Evolutionary conservation across 2,329 filamentous ascomycete species (phyloP), one percentile per base, ranked within the genome.

Genomic region (Metarhizium brunneum): DNA sequence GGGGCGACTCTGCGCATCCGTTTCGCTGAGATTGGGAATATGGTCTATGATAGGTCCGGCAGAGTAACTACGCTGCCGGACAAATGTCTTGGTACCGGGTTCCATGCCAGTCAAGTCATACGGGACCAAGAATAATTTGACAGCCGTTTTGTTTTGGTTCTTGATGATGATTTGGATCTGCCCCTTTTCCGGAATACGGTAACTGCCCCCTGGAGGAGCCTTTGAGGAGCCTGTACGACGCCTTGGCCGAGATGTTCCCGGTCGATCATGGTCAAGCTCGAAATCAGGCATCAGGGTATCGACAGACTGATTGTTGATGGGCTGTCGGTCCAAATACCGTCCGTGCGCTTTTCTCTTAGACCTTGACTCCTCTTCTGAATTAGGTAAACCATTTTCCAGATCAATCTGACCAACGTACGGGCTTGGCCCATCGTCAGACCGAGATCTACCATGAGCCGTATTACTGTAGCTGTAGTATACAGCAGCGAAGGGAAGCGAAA

Each of bases 141-240:
- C 92, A 1, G 94, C 94, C 3, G 94, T 97, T 68, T 97, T 97
- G 73, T 97, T 96, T 16, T 92, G 92, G 64, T 97, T 99, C 69
- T 97, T 97, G 68, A 99, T 90, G 59, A 99, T 87, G 60, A 99
- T 95, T 65, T 99, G 94, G 14, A 99, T 77, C 70, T 97, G 94
- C 0, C 94, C 94, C 69, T 92, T 88, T 65, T 94, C 86, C 0
- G 94, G 94, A 54, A 99, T 96, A 47, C 94, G 86, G 69, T 97
- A 99, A 65, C 88, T 90, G 40, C 94, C 92, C 7, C 91, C 90
- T 0, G 90, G 88, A 0, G 91, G 89, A 16, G 86, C 83, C 53
- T 69, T 75, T 14, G 69, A 67, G 0, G 70, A 69, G 35, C 76
- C 72, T 6, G 82, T 78, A 53, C 82, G 77, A 53, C 86, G 79